Percentiles rank a stretch among this genome's conserved stretches.
Evolutionary conservation across 345 rosid genomes (phyloP).

Genomic region (Eucalyptus cladocalyx): DNA sequence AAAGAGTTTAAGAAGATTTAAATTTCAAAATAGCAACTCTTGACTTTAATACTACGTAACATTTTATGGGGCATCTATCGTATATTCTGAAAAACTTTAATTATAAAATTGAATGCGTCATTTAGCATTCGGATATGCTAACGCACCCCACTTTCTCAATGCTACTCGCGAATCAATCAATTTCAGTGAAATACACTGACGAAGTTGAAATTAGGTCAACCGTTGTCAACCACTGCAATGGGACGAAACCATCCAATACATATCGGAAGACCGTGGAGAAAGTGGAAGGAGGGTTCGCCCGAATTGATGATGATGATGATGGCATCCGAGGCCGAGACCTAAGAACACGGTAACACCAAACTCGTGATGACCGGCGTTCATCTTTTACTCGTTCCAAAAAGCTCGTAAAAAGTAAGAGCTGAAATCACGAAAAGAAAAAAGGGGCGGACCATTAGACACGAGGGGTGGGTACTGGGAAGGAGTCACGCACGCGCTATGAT

Average conservation of each 20-base stretch:
- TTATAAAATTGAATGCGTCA: too few relatives aligned
- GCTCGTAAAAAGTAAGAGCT: background rate
- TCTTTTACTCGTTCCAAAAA: background rate
- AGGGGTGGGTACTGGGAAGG: background rate
- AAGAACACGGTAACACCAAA: background rate
- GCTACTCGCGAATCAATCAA: background rate
- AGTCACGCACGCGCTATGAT: background rate
- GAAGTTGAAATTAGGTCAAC: background rate
- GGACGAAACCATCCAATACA: background rate
- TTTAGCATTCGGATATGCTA: background rate
- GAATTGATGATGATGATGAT: background rate
- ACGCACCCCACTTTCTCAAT: too few relatives aligned
- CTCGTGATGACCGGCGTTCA: background rate
- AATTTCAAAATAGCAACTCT: background rate
- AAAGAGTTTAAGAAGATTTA: background rate
- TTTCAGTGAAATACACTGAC: background rate
- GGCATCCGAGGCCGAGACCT: background rate
- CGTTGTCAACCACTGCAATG: background rate
- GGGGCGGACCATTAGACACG: background rate
- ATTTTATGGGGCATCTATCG: rapidly evolving
- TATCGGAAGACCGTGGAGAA: background rate
- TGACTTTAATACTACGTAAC: too few relatives aligned
- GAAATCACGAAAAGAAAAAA: background rate
- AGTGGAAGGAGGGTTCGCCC: background rate
- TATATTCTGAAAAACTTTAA: too few relatives aligned